A percentile compares a stretch with the other conserved stretches of the same genome.
These are phyloP conservation scores for Akanthomyces dipterigenus DNA, from an alignment of 2,329 filamentous ascomycete species.

Conservation along the genomic window DNA sequence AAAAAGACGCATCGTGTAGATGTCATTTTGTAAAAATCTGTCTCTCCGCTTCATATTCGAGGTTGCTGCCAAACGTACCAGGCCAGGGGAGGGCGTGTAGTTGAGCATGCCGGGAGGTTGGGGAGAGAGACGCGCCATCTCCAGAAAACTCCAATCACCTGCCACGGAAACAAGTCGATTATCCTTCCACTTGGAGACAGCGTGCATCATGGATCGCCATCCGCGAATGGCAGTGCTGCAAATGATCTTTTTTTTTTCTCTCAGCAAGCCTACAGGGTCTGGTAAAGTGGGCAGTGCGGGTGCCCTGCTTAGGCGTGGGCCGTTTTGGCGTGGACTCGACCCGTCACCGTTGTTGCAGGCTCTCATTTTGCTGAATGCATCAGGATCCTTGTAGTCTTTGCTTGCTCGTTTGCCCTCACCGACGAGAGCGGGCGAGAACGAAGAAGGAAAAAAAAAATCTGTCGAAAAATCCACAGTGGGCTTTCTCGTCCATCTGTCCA, in stretches of 20 bases:
- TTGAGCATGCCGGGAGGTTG: background rate
- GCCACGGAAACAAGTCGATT: constrained; percentile 4
- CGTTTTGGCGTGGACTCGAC: background rate
- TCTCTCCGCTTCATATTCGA: background rate
- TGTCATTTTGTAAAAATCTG: background rate
- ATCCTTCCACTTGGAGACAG: background rate
- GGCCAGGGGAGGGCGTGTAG: constrained; percentile 5
- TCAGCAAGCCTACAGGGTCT: background rate
- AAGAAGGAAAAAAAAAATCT: background rate
- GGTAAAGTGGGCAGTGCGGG: background rate
- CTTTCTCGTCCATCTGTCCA: background rate
- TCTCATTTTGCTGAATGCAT: background rate
- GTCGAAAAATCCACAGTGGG: background rate
- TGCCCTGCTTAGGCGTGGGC: background rate
- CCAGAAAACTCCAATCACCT: constrained; percentile 1
- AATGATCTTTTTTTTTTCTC: background rate
- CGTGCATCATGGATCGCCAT: background rate
- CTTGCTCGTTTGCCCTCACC: background rate
- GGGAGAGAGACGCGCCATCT: constrained; percentile 1
- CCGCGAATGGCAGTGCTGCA: background rate
- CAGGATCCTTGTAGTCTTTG: background rate
- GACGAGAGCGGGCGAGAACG: background rate
- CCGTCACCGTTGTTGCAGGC: background rate
- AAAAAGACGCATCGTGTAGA: background rate
- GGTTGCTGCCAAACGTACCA: background rate